Evolutionary conservation across 768 basidiomycete species (phyloP).

Genomic region (Pisolithus tinctorius): DNA sequence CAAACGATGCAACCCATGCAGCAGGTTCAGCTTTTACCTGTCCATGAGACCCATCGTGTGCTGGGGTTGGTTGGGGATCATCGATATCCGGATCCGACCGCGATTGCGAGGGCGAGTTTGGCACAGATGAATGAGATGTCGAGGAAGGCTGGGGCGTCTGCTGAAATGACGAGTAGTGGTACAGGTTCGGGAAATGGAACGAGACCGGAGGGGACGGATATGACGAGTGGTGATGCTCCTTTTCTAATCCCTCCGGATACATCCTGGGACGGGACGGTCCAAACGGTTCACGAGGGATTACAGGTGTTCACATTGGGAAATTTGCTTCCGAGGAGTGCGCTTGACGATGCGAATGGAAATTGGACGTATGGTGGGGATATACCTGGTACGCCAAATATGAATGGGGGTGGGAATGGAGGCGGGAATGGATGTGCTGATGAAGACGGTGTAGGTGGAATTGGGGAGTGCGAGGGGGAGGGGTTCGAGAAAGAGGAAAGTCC

Average conservation of each 20-base stretch:
- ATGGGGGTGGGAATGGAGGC: background rate
- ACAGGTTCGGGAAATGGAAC: background rate
- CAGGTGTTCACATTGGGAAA: constrained; percentile 81
- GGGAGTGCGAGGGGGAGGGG: constrained; percentile 14
- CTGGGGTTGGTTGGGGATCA: constrained; percentile 33
- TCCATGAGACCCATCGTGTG: constrained; percentile 49
- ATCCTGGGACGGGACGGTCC: constrained; percentile 22
- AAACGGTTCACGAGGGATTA: constrained; percentile 51
- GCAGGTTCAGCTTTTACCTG: constrained; percentile 42
- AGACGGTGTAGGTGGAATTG: constrained; percentile 13
- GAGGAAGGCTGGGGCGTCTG: constrained; percentile 43
- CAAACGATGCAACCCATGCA: constrained; percentile 5
- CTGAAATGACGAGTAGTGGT: no score
- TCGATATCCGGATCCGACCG: constrained; percentile 37
- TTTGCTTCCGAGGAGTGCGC: constrained; percentile 50
- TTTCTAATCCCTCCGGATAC: constrained; percentile 20
- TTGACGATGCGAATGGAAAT: constrained; percentile 48
- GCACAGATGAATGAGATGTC: constrained; percentile 78
- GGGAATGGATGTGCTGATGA: constrained; percentile 14
- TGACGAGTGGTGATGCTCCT: constrained; percentile 22
- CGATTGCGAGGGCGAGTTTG: constrained; percentile 57
- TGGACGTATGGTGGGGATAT: constrained; percentile 49
- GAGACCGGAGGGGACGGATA: constrained; percentile 7
- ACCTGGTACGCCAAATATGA: background rate
- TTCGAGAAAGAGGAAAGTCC: constrained; percentile 22